Evolutionary conservation across 1,139 yeast genomes (phyloP).

Genomic region (Blastobotrys illinoisensis): DNA sequence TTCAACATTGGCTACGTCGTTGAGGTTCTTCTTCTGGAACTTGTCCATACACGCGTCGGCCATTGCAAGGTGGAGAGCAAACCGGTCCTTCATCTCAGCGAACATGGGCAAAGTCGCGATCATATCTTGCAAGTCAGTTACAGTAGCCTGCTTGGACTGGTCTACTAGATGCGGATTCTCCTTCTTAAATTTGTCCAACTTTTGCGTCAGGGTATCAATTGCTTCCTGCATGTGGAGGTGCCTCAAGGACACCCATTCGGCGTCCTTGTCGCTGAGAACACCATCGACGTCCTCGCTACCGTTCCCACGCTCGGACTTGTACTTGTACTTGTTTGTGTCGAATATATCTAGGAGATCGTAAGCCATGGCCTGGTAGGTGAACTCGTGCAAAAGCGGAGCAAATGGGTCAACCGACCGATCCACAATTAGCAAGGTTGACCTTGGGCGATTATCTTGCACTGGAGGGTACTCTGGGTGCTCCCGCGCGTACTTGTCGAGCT

Average conservation of each 20-base stretch:
- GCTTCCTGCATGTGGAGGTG: conserved; percentile 77
- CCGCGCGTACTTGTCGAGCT: conserved; percentile 71
- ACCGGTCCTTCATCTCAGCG: conserved; percentile 34
- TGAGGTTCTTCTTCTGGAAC: conserved; percentile 29
- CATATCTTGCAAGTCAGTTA: conserved; percentile 39
- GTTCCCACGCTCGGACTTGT: conserved; percentile 54
- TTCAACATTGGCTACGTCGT: conserved; percentile 33
- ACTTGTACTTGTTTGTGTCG: conserved; percentile 48
- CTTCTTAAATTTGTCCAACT: conserved; percentile 60
- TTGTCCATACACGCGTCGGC: conserved; percentile 38
- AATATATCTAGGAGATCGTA: conserved; percentile 57
- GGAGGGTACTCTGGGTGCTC: conserved; percentile 56
- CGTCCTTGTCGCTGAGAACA: conserved; percentile 59
- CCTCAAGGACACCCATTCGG: conserved; percentile 68
- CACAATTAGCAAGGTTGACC: conserved; percentile 68
- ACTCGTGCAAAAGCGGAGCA: conserved; percentile 85
- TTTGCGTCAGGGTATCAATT: conserved; percentile 54
- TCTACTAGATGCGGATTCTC: conserved; percentile 56
- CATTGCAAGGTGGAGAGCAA: conserved; percentile 36
- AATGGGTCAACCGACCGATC: conserved; percentile 81
- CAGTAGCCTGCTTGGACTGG: conserved; percentile 27
- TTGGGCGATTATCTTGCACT: conserved; percentile 44
- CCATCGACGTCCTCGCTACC: conserved; percentile 49
- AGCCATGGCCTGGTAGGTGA: conserved; percentile 91
- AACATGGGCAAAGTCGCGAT: conserved; percentile 39